Evolutionary conservation across 164 flowering plant species (phyloP).

Genomic region (Stephania cephalantha): DNA sequence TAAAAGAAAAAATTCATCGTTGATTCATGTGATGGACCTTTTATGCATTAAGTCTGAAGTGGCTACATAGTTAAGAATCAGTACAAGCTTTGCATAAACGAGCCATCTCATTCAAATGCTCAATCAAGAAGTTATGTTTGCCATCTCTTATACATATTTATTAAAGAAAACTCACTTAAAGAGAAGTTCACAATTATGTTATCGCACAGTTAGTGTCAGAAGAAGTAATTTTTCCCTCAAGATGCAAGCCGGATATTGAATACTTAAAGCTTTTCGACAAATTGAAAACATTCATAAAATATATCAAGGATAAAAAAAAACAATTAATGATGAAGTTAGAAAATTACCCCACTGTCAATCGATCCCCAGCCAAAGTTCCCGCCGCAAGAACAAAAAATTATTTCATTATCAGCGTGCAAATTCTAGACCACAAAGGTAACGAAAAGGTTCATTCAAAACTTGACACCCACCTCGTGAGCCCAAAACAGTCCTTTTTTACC

Average conservation of each 20-base stretch:
- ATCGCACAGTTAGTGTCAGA: background rate
- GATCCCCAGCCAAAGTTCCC: slow-evolving; percentile 18
- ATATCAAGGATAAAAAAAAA: background rate
- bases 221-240: background rate
- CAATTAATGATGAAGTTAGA: slow-evolving; percentile 11
- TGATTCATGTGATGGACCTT: background rate
- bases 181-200: background rate
- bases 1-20: background rate
- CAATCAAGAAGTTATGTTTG: background rate
- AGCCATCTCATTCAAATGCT: background rate
- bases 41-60: background rate
- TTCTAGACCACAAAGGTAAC: background rate
- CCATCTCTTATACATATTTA: background rate
- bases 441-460: slow-evolving; percentile 1
- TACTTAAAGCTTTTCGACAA: background rate
- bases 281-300: background rate
- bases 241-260: background rate
- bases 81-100: no score
- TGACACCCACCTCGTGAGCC: slow-evolving; percentile 77
- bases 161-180: background rate
- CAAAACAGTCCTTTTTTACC: slow-evolving; percentile 74
- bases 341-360: slow-evolving; percentile 72
- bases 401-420: slow-evolving; percentile 23
- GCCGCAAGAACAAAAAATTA: slow-evolving; percentile 23
- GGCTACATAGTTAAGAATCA: background rate